Percentiles rank a stretch among this genome's conserved stretches.
These are phyloP conservation scores for Phoma herbarum DNA, from an alignment of 2,329 filamentous ascomycete species.

Conservation along the genomic window DNA sequence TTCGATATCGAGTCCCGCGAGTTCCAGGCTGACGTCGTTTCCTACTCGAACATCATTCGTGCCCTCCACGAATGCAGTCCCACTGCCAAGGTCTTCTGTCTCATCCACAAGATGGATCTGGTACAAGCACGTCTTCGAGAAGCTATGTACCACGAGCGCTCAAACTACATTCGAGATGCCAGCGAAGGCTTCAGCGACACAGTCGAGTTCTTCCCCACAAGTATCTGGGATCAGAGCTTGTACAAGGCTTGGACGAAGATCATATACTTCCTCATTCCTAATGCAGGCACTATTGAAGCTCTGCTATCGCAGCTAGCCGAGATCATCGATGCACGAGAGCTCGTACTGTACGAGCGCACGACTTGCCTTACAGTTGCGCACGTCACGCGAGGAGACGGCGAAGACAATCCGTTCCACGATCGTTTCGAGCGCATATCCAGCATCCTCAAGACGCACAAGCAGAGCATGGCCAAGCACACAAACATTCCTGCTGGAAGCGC, in stretches of 20 bases:
- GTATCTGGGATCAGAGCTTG: conserved; percentile 97
- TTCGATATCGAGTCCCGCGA: conserved; percentile 98
- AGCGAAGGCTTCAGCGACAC: conserved; percentile 71
- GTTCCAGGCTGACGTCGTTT: conserved; percentile 89
- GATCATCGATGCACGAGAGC: conserved; percentile 89
- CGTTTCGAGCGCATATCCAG: conserved; percentile 95
- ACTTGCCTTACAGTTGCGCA: conserved; percentile 97
- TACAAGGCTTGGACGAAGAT: conserved; percentile 99
- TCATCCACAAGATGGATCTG: conserved; percentile 99
- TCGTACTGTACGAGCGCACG: conserved; percentile 92
- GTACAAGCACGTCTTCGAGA: conserved; percentile 82
- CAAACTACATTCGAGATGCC: conserved; percentile 77
- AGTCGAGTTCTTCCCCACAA: conserved; percentile 89
- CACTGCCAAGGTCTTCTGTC: conserved; percentile 84
- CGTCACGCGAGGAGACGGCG: conserved; percentile 79
- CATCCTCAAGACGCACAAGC: conserved; percentile 98
- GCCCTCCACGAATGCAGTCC: conserved; percentile 87
- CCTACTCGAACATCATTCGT: conserved; percentile 88
- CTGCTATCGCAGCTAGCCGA: conserved; percentile 84
- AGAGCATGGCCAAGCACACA: conserved; percentile 75
- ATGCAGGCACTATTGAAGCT: conserved; percentile 84
- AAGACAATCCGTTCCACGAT: conserved; percentile 86
- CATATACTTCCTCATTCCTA: conserved; percentile 97
- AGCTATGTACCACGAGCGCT: conserved; percentile 83
- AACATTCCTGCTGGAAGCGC: conserved; percentile 82